Evolutionary conservation across 2,329 filamentous ascomycete species (phyloP), one percentile per base, ranked within the genome.

Genomic region (Cladosporium phlei): DNA sequence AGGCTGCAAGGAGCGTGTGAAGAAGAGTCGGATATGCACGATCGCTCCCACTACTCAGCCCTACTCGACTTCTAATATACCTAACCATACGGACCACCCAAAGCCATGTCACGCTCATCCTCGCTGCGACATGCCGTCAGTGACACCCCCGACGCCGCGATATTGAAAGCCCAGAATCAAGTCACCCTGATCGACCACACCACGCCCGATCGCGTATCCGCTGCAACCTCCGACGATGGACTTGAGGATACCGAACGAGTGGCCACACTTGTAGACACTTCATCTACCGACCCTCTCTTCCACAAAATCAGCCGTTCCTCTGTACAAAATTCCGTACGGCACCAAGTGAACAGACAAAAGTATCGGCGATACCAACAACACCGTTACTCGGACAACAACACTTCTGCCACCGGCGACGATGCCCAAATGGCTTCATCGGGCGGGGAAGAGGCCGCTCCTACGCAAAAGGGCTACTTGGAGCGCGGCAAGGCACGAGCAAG

Each of bases 141-240:
- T 42, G 35, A 53, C 52, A 51, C 52, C 37, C 57, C 43, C 45
- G 53, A 48, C 43, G 47, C 40, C n/a, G 49, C 50, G 14, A 30
- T 33, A 17, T 50, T 57, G 48, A 53, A 58, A 48, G 52, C 48
- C 40, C 53, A 61, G 58, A 85, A 87, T 65, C 81, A 83, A 63
- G 89, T 90, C 60, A 68, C 63, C 55, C 77, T 90, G 28, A 72
- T 86, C 55, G 83, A 88, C 63, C 68, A 69, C 38, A 68, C 71
- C 25, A 63, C 65, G 30, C 52, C 52, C 12, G 44, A 33, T 17
- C 34, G 34, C 1, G 9, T 20, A 10, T 33, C 34, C 12, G 40
- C 21, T 21, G 17, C 29, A 9, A 44, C 40, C 2, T 44, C 43
- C 14, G 45, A 34, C 38, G 38, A 48, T 49, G 53, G 20, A 33